Conservation (phyloP, 2,329 filamentous ascomycete genomes). For the Colletotrichum sp. region DNA sequence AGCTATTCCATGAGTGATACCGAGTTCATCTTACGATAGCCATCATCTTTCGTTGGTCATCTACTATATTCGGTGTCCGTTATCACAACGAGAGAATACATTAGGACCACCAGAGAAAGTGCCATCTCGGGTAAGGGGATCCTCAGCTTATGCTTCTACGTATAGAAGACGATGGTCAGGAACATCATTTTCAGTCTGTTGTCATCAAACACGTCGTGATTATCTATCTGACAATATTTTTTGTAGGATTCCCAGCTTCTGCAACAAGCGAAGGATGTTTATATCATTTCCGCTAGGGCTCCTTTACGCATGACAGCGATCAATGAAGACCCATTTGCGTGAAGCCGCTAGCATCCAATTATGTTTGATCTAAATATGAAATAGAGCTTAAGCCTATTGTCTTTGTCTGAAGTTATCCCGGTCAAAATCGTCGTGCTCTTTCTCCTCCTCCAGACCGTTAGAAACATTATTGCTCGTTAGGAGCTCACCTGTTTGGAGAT, state of each 20-base stretch:
- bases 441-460: neutral
- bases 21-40: no score
- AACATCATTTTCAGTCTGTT: neutral
- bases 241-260: neutral
- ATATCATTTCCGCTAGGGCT: neutral
- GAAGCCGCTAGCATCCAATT: neutral
- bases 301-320: neutral
- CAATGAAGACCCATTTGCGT: neutral
- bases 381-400: fast-evolving
- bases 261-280: neutral
- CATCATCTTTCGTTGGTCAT: neutral
- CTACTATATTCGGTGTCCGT: neutral
- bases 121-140: neutral
- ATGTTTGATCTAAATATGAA: neutral
- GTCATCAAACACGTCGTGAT: neutral
- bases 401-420: fast-evolving
- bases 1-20: neutral
- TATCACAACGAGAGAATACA: neutral
- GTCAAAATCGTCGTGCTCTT: neutral
- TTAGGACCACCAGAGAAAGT: neutral
- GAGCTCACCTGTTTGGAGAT: neutral
- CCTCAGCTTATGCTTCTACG: neutral
- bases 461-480: fast-evolving
- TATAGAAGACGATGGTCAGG: neutral
- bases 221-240: neutral